Percentiles rank a stretch among this genome's conserved stretches.
phyloP scores from a whole-genome alignment of 805 yeast species.

The Wickerhamomyces chambardii region DNA sequence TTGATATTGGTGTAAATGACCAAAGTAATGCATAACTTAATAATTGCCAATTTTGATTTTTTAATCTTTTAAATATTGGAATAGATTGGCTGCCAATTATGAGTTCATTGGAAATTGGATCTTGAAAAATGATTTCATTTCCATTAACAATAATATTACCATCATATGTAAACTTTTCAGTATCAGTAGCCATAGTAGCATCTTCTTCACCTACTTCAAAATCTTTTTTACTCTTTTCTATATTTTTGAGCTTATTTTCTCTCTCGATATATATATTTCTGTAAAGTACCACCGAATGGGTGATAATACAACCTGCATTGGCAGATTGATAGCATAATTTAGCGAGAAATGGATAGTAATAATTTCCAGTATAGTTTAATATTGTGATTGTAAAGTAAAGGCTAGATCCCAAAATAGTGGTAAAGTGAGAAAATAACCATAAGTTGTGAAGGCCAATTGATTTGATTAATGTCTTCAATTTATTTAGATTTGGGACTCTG shows the following conservation, averaged over 20 bases:
- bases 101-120: slow-evolving; percentile 5
- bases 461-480: too few species aligned
- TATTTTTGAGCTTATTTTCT: too few species aligned
- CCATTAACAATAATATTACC: slow-evolving; percentile 7
- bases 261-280: slow-evolving; percentile 3
- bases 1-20: slow-evolving; percentile 22
- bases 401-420: slow-evolving; percentile 12
- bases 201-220: too few species aligned
- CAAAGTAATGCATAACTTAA: slow-evolving; percentile 28
- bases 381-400: too few species aligned
- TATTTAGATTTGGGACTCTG: neutral
- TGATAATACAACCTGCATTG: slow-evolving; percentile 10
- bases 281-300: slow-evolving; percentile 16
- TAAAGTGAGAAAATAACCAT: slow-evolving; percentile 15
- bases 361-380: too few species aligned
- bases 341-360: too few species aligned
- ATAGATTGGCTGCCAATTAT: slow-evolving; percentile 2
- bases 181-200: too few species aligned
- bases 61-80: slow-evolving; percentile 25
- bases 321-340: slow-evolving; percentile 8
- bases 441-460: slow-evolving; percentile 9
- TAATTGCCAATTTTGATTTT: slow-evolving; percentile 31
- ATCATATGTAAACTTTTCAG: too few species aligned
- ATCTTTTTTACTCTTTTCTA: too few species aligned
- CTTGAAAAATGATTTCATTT: slow-evolving; percentile 1